Evolutionary conservation across 2,329 filamentous ascomycete genomes (phyloP).

Genomic region (Rutstroemia sydowiana): DNA sequence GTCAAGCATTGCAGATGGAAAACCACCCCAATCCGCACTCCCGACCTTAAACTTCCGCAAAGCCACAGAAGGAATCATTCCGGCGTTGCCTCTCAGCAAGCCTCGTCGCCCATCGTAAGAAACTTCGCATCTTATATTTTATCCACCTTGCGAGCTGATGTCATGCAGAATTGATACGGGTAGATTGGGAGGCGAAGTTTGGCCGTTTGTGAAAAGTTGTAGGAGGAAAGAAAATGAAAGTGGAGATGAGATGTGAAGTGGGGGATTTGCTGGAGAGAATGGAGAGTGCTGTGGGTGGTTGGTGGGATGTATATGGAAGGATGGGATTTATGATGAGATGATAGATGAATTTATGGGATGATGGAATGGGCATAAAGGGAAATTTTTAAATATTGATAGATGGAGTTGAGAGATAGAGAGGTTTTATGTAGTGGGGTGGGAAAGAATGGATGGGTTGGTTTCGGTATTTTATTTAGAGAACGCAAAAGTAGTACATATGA

Average conservation of each 20-base stretch:
- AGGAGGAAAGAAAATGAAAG: constrained; percentile 1
- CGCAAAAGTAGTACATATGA: too few relatives aligned
- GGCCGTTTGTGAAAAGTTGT: constrained; percentile 20
- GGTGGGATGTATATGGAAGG: too few relatives aligned
- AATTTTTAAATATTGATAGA: too few relatives aligned
- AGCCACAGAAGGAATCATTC: neutral
- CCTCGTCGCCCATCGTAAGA: constrained; percentile 7
- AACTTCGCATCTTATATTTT: neutral
- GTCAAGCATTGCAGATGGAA: constrained; percentile 18
- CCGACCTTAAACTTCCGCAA: constrained; percentile 1
- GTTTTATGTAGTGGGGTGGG: too few relatives aligned
- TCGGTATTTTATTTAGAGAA: too few relatives aligned
- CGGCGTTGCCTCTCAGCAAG: constrained; percentile 2
- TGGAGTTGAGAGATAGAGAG: too few relatives aligned
- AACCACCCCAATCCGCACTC: constrained; percentile 10
- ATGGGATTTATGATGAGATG: too few relatives aligned
- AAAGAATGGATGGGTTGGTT: too few relatives aligned
- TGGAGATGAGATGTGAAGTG: too few relatives aligned
- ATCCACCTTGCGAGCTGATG: constrained; percentile 9
- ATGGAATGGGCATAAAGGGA: too few relatives aligned
- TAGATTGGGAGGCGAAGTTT: constrained; percentile 9
- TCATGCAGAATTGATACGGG: constrained; percentile 10
- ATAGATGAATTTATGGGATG: too few relatives aligned
- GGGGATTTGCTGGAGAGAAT: neutral
- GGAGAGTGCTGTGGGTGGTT: neutral